These are phyloP conservation scores for Penicillium sp. DNA, from an alignment of 2,329 filamentous ascomycete species.

Conservation along the genomic window DNA sequence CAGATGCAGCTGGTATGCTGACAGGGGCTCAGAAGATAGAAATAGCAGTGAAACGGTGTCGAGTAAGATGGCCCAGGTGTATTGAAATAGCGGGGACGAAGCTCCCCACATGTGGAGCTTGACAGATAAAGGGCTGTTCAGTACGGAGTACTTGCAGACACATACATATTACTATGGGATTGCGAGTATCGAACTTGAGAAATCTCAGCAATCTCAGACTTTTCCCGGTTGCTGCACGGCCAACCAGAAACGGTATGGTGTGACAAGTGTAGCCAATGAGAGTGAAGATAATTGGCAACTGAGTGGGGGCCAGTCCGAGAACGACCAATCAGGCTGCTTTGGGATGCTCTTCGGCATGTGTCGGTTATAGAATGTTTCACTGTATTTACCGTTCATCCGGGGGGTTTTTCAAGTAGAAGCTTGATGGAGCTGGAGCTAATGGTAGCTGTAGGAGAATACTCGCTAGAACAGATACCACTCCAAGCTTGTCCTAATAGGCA, in stretches of 20 bases:
- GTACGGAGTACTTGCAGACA: neutral
- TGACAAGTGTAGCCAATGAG: slow-evolving; percentile 16
- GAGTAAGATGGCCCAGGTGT: neutral
- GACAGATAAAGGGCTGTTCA: neutral
- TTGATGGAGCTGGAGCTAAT: too few relatives aligned
- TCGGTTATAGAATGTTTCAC: slow-evolving; percentile 7
- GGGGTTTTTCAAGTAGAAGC: too few relatives aligned
- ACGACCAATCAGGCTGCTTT: slow-evolving; percentile 27
- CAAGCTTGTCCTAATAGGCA: too few relatives aligned
- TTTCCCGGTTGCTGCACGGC: slow-evolving; percentile 19
- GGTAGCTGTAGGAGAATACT: too few relatives aligned
- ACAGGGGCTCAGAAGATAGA: slow-evolving; percentile 1
- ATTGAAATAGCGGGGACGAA: slow-evolving; percentile 2
- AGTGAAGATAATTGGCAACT: slow-evolving; percentile 13
- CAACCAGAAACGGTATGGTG: slow-evolving; percentile 23
- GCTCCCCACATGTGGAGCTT: slow-evolving; percentile 11
- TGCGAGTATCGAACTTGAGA: too few relatives aligned
- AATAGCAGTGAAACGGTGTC: neutral
- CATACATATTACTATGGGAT: neutral
- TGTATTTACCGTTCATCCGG: neutral
- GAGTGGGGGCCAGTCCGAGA: neutral
- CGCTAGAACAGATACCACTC: too few relatives aligned
- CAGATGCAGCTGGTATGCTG: slow-evolving; percentile 16
- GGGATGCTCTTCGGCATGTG: slow-evolving; percentile 24
- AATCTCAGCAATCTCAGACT: slow-evolving; percentile 5